Conservation (phyloP, 176 grass and related monocot species). For the Zea luxurians region DNA sequence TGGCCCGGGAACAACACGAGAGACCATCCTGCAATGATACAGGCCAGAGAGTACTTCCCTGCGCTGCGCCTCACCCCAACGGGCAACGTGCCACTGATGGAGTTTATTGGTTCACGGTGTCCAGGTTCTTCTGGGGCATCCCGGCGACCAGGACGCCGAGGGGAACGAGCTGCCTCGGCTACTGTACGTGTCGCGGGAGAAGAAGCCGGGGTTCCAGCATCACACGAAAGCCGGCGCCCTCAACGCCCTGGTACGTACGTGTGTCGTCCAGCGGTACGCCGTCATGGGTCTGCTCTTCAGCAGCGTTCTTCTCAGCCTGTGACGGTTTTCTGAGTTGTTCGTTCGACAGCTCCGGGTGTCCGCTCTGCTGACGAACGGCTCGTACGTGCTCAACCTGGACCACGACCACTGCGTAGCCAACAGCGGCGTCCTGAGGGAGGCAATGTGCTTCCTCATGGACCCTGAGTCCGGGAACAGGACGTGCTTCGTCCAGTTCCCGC, state of each 20-base stretch:
- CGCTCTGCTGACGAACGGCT: constrained; percentile 57
- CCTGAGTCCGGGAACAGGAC: constrained; percentile 38
- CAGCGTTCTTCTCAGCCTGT: background rate
- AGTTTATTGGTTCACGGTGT: background rate
- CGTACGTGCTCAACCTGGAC: constrained; percentile 56
- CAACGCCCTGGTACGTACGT: constrained; percentile 60
- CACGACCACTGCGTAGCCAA: constrained; percentile 58
- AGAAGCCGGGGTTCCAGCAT: constrained; percentile 54
- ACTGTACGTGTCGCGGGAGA: constrained; percentile 73
- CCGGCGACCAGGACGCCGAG: constrained; percentile 43
- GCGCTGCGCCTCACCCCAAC: too few species aligned
- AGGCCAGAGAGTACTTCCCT: constrained; percentile 24
- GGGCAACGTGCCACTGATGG: background rate
- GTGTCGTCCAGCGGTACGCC: background rate
- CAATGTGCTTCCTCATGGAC: constrained; percentile 70
- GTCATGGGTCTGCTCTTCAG: background rate
- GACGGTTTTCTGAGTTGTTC: background rate
- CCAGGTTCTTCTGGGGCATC: constrained; percentile 49
- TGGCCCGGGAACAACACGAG: constrained; percentile 70
- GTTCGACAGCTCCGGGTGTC: constrained; percentile 55
- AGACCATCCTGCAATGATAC: constrained; percentile 73
- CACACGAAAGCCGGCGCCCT: constrained; percentile 67
- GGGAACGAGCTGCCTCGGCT: constrained; percentile 55
- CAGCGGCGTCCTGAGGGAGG: constrained; percentile 49
- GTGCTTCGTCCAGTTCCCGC: constrained; percentile 71